A percentile compares a stretch with the other conserved stretches of the same genome.
phyloP scores from a whole-genome alignment of 345 rosid genomes.

The Citrus hindsii region DNA sequence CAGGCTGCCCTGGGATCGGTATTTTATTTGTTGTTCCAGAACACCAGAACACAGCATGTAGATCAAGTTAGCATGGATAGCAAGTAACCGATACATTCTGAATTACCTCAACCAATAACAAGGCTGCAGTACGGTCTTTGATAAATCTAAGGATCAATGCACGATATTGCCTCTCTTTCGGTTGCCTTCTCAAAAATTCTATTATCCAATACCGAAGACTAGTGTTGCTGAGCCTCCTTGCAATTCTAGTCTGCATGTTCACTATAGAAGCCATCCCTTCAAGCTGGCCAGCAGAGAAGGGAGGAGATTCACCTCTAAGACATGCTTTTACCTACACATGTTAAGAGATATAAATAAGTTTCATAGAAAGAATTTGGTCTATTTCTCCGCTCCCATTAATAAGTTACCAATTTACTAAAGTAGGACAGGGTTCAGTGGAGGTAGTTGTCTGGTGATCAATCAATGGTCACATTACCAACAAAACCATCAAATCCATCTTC shows the following conservation, averaged over 20 bases:
- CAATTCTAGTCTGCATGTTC: constrained; percentile 56
- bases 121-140: constrained; percentile 76
- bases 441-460: neutral
- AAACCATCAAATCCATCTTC: neutral
- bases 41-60: neutral
- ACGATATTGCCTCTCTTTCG: constrained; percentile 58
- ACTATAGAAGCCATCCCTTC: constrained; percentile 79
- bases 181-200: constrained; percentile 76
- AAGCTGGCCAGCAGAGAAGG: constrained; percentile 81
- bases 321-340: constrained; percentile 69
- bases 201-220: constrained; percentile 90
- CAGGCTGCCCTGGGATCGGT: neutral
- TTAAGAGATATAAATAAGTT: neutral
- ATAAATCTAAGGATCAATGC: constrained; percentile 80
- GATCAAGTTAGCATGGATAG: neutral
- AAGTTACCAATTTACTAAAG: neutral
- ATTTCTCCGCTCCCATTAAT: neutral
- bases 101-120: constrained; percentile 71
- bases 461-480: neutral
- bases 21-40: neutral
- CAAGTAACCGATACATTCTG: neutral
- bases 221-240: constrained; percentile 54
- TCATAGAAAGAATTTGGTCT: neutral
- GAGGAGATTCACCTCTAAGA: constrained; percentile 77
- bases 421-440: neutral